Conservation (phyloP, 2,329 filamentous ascomycete genomes). For the Juglanconis juglandina region DNA sequence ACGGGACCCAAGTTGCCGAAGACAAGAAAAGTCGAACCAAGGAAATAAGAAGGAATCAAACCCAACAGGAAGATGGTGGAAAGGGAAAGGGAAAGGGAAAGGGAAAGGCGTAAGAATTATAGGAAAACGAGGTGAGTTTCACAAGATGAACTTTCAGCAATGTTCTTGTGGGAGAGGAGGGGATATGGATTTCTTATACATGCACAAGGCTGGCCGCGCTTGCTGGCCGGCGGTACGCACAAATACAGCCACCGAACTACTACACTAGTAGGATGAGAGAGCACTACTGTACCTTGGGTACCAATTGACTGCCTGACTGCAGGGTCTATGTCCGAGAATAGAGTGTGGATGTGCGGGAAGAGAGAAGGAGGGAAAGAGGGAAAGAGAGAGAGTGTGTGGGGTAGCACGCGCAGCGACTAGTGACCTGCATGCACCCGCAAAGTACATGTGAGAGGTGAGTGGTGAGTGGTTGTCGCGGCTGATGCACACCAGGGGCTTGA, state of each 20-base stretch:
- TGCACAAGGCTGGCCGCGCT: slow-evolving; percentile 4
- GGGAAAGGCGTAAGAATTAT: background rate
- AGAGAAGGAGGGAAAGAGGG: background rate
- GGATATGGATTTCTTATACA: slow-evolving; percentile 9
- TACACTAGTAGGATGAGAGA: background rate
- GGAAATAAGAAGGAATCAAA: slow-evolving; percentile 11
- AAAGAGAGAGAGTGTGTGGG: background rate
- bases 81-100: slow-evolving; percentile 2
- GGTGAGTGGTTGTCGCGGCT: slow-evolving; percentile 15
- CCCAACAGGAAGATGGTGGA: slow-evolving; percentile 9
- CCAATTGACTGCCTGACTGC: background rate
- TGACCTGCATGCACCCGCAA: background rate
- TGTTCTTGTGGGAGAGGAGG: background rate
- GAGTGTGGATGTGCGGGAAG: slow-evolving; percentile 10
- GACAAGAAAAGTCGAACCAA: slow-evolving; percentile 7
- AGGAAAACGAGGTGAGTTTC: slow-evolving; percentile 12
- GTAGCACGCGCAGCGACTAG: background rate
- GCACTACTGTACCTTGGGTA: background rate
- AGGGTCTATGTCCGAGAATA: slow-evolving; percentile 11
- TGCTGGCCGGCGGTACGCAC: slow-evolving; percentile 16
- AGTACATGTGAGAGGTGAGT: slow-evolving; percentile 4
- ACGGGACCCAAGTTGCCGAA: slow-evolving; percentile 11
- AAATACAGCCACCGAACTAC: background rate
- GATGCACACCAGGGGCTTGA: slow-evolving; percentile 9
- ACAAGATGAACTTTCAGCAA: background rate